A percentile compares a stretch with the other conserved stretches of the same genome.
These are phyloP conservation scores for Uronychia setigera DNA, from an alignment of 73 alveolate species.

Conservation along the genomic window DNA sequence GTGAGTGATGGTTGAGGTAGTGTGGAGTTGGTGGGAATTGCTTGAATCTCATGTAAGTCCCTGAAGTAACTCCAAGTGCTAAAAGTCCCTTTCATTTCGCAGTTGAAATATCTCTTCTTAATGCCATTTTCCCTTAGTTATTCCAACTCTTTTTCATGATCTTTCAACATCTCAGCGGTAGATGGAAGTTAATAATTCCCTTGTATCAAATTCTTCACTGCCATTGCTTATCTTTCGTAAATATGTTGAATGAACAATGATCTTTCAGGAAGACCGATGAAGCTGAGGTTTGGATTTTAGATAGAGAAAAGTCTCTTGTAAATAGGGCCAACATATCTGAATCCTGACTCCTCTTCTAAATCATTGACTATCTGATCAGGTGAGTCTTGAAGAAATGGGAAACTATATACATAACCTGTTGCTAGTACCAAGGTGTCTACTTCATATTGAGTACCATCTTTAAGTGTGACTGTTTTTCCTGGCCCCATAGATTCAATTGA, in stretches of 20 bases:
- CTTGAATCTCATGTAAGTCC: too few relatives aligned
- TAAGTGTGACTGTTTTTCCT: neutral
- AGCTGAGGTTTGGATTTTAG: slow-evolving; percentile 17
- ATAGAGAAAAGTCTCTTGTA: slow-evolving; percentile 9
- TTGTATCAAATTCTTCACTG: too few relatives aligned
- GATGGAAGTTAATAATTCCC: too few relatives aligned
- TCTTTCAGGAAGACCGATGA: slow-evolving; percentile 11
- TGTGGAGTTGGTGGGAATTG: too few relatives aligned
- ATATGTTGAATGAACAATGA: neutral
- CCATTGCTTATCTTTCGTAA: slow-evolving; percentile 12
- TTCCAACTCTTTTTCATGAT: too few relatives aligned
- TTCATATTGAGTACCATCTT: slow-evolving; percentile 12
- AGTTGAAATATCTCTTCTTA: too few relatives aligned
- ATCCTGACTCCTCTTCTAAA: neutral
- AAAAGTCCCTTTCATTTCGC: too few relatives aligned
- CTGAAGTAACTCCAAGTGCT: too few relatives aligned
- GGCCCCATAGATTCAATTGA: too few relatives aligned
- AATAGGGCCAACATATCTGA: slow-evolving; percentile 15
- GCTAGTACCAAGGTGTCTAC: slow-evolving; percentile 6
- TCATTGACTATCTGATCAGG: neutral
- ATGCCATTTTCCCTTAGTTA: too few relatives aligned
- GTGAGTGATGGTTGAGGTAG: too few relatives aligned
- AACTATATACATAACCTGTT: slow-evolving; percentile 13
- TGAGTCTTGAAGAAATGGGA: slow-evolving; percentile 10
- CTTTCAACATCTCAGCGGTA: too few relatives aligned